Conservation (phyloP, 2,329 filamentous ascomycete genomes). For the Fusarium sp. region DNA sequence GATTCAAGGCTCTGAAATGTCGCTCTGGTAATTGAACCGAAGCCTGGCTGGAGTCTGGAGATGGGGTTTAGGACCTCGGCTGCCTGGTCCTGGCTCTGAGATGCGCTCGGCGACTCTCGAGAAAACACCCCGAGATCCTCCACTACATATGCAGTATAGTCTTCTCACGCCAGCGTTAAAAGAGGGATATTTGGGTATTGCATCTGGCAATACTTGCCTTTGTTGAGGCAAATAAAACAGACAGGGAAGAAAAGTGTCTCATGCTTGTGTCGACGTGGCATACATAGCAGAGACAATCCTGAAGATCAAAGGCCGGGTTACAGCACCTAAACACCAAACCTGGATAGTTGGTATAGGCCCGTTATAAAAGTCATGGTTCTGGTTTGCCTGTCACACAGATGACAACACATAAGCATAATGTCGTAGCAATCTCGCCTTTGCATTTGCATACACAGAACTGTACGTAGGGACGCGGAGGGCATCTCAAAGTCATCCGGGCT, state of each 20-base stretch:
- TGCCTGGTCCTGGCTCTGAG: conserved; percentile 11
- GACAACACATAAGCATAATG: conserved; percentile 13
- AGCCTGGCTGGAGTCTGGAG: conserved; percentile 1
- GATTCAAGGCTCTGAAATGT: conserved; percentile 16
- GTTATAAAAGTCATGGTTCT: conserved; percentile 1
- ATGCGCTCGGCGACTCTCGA: conserved; percentile 38
- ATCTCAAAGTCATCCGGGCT: conserved; percentile 2
- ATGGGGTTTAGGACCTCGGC: conserved; percentile 24
- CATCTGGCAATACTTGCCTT: conserved; percentile 17
- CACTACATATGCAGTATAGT: conserved; percentile 29
- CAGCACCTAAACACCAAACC: conserved; percentile 7
- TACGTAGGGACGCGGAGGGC: conserved; percentile 23
- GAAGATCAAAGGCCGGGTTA: conserved; percentile 25
- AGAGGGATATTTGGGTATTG: conserved; percentile 14
- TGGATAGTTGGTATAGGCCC: conserved; percentile 1
- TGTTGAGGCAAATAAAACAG: conserved; percentile 32
- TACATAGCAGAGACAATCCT: conserved; percentile 11
- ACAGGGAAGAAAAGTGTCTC: conserved; percentile 16
- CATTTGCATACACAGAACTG: conserved; percentile 14
- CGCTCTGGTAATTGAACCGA: neutral
- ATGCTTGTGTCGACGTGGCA: conserved; percentile 24
- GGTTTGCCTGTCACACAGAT: conserved; percentile 9
- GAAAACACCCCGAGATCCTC: conserved; percentile 26
- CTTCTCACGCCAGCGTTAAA: conserved; percentile 41
- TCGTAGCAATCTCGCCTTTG: conserved; percentile 16